A percentile compares a stretch with the other conserved stretches of the same genome.
Evolutionary conservation across 148 eudicot species (phyloP).

Genomic region (Vaccinium vitisidaea): DNA sequence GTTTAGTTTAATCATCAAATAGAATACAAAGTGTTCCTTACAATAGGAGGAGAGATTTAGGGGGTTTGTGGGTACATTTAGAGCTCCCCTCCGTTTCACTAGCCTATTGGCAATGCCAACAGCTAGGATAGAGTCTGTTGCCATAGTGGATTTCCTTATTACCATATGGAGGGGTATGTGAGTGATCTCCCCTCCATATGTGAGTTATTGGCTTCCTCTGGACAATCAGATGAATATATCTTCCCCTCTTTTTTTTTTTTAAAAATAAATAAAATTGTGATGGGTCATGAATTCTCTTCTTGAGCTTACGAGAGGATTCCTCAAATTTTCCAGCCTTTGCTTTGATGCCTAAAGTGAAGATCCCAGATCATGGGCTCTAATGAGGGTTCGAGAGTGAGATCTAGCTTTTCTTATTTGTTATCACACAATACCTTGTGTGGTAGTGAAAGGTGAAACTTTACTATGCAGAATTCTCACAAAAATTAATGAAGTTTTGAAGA

Average conservation of each 20-base stretch:
- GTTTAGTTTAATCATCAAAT: neutral
- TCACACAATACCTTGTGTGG: neutral
- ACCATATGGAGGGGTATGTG: neutral
- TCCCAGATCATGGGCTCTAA: neutral
- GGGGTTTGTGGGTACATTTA: neutral
- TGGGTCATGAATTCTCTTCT: constrained; percentile 6
- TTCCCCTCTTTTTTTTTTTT: neutral
- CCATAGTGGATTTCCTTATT: neutral
- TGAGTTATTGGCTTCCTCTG: neutral
- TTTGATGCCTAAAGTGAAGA: neutral
- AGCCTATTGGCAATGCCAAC: neutral
- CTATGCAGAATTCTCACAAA: neutral
- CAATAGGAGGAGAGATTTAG: neutral
- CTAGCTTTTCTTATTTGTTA: neutral
- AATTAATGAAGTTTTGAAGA: neutral
- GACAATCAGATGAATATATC: neutral
- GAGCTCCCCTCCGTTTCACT: neutral
- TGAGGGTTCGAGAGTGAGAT: neutral
- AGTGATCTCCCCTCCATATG: neutral
- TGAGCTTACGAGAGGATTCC: neutral
- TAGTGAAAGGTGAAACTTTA: neutral
- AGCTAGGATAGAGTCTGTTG: neutral
- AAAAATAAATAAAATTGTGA: neutral
- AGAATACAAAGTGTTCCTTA: neutral
- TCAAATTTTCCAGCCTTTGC: neutral